Conservation (phyloP, 176 grass and related monocot species). For the Triticum timopheevii region DNA sequence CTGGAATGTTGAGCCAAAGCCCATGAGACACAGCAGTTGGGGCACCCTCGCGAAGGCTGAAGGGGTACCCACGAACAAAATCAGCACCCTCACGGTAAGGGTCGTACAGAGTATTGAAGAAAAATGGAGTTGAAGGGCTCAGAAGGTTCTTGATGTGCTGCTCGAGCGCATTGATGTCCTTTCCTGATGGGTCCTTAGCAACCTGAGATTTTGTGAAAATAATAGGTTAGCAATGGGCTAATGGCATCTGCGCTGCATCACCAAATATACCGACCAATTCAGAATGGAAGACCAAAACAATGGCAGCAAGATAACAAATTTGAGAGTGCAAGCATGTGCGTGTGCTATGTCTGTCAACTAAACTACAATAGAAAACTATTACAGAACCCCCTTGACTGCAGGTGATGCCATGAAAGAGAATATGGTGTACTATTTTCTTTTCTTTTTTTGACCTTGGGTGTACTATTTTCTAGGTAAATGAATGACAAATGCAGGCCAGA, state of each 20-base stretch:
- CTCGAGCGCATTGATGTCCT: slow-evolving; percentile 69
- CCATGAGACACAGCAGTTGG: slow-evolving; percentile 70
- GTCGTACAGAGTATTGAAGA: slow-evolving; percentile 72
- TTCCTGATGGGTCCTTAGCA: slow-evolving; percentile 67
- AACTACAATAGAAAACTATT: neutral
- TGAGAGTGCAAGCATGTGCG: neutral
- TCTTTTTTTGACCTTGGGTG: no score
- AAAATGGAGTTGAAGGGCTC: slow-evolving; percentile 68
- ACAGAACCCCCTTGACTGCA: neutral
- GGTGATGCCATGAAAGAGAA: slow-evolving; percentile 3
- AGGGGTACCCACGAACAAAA: slow-evolving; percentile 75
- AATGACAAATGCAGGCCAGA: neutral
- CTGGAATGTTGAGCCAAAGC: slow-evolving; percentile 76
- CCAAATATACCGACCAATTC: neutral
- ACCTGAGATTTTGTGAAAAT: slow-evolving; percentile 35
- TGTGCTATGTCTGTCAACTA: neutral
- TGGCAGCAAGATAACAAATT: neutral
- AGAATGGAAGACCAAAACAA: neutral
- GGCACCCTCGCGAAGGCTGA: slow-evolving; percentile 67
- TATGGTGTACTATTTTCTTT: neutral
- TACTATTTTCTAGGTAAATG: slow-evolving; percentile 3
- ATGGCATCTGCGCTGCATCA: neutral
- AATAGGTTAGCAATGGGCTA: neutral
- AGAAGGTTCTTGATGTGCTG: slow-evolving; percentile 70
- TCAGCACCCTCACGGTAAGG: slow-evolving; percentile 64